phyloP scores from a whole-genome alignment of 495 filamentous ascomycete species.

The Amorphotheca resinae region DNA sequence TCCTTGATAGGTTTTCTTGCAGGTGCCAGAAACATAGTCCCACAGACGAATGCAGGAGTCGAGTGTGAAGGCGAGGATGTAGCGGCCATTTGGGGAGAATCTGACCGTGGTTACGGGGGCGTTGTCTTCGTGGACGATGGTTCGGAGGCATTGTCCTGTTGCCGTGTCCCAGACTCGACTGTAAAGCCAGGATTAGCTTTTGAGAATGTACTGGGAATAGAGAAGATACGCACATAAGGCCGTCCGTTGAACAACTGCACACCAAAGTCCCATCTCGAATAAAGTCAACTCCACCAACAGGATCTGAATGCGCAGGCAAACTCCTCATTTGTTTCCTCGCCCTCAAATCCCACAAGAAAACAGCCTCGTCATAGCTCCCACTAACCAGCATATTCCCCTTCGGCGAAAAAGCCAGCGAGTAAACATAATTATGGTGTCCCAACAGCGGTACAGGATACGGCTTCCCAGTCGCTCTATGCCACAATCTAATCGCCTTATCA shows the following conservation, averaged over 20 bases:
- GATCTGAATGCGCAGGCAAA: slow-evolving; percentile 88
- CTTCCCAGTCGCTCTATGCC: slow-evolving; percentile 68
- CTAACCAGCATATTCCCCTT: slow-evolving; percentile 94
- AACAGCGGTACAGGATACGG: slow-evolving; percentile 43
- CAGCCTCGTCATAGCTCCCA: slow-evolving; percentile 92
- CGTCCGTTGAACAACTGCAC: slow-evolving; percentile 78
- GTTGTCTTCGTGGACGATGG: slow-evolving; percentile 92
- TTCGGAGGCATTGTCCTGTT: slow-evolving; percentile 89
- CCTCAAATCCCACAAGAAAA: slow-evolving; percentile 92
- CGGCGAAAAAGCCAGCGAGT: slow-evolving; percentile 82
- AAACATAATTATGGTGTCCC: slow-evolving; percentile 94
- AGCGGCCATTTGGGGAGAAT: slow-evolving; percentile 89
- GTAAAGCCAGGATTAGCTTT: background rate
- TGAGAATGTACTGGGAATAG: background rate
- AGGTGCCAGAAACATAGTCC: slow-evolving; percentile 81
- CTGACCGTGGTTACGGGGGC: slow-evolving; percentile 79
- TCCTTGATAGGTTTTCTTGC: slow-evolving; percentile 94
- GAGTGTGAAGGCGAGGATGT: slow-evolving; percentile 80
- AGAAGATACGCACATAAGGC: slow-evolving; percentile 53
- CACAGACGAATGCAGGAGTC: slow-evolving; percentile 84
- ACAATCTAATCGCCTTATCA: slow-evolving; percentile 89
- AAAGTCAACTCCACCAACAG: slow-evolving; percentile 86
- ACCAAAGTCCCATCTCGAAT: slow-evolving; percentile 85
- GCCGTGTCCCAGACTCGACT: slow-evolving; percentile 88
- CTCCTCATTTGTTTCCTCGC: slow-evolving; percentile 74